Evolutionary conservation across 345 rosid genomes (phyloP).

Genomic region (Citrus reticulata): DNA sequence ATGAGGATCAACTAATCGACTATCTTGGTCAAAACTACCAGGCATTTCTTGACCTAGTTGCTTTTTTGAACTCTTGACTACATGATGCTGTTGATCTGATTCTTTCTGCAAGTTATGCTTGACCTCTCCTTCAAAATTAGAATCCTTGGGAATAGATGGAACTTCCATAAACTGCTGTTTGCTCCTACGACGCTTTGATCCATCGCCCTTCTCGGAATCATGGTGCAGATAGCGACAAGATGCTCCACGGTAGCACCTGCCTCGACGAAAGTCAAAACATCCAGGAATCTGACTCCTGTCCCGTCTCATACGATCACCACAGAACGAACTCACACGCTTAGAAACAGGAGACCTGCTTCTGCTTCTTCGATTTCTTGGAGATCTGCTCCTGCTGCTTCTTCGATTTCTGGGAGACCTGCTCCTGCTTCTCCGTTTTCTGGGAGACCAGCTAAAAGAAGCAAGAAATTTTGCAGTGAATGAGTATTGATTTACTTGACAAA

Average conservation of each 20-base stretch:
- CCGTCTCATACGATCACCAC: slow-evolving; percentile 22
- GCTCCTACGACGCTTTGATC: slow-evolving; percentile 34
- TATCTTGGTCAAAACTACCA: not conserved
- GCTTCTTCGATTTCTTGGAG: slow-evolving; percentile 33
- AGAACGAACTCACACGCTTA: slow-evolving; percentile 23
- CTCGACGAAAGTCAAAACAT: slow-evolving; percentile 58
- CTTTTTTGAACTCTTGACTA: slow-evolving; percentile 17
- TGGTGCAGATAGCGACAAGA: slow-evolving; percentile 57
- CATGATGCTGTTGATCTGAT: slow-evolving; percentile 17
- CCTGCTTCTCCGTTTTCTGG: slow-evolving; percentile 28
- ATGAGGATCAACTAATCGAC: slow-evolving; percentile 16
- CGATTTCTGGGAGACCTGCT: slow-evolving; percentile 27
- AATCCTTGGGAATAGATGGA: slow-evolving; percentile 16
- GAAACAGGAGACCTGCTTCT: slow-evolving; percentile 46
- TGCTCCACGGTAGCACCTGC: slow-evolving; percentile 59
- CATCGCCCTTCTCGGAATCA: slow-evolving; percentile 31
- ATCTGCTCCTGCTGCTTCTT: slow-evolving; percentile 43
- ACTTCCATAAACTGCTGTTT: slow-evolving; percentile 28
- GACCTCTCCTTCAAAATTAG: slow-evolving; percentile 20
- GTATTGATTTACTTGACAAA: slow-evolving; percentile 1
- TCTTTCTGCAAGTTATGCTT: slow-evolving; percentile 17
- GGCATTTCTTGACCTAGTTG: slow-evolving; percentile 10
- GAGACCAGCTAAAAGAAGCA: slow-evolving; percentile 46
- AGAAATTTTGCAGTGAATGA: slow-evolving; percentile 9
- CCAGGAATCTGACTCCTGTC: slow-evolving; percentile 30